phyloP scores from a whole-genome alignment of 2,329 filamentous ascomycete species.

The Fusarium siculi region DNA sequence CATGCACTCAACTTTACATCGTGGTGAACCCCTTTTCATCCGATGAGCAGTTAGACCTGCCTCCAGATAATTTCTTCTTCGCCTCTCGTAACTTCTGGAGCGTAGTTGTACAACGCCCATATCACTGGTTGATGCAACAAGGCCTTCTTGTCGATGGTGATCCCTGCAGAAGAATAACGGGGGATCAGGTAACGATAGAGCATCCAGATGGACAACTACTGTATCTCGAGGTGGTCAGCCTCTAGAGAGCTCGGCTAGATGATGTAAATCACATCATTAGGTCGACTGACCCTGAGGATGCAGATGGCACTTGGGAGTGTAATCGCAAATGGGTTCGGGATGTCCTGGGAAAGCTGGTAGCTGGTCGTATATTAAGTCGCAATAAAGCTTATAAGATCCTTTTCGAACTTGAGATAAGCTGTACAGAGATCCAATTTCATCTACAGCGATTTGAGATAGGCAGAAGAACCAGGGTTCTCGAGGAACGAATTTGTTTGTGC shows the following conservation, averaged over 20 bases:
- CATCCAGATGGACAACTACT: accelerated
- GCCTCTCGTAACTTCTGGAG: too few relatives aligned
- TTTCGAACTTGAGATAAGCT: not conserved
- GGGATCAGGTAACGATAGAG: accelerated
- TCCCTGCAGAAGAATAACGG: accelerated
- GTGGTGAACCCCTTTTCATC: too few relatives aligned
- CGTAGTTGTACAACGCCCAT: too few relatives aligned
- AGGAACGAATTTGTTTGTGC: not conserved
- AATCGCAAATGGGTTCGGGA: not conserved
- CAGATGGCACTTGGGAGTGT: not conserved
- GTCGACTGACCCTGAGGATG: not conserved
- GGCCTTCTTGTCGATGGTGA: too few relatives aligned
- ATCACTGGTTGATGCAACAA: not conserved
- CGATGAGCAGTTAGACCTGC: too few relatives aligned
- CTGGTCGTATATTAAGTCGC: accelerated
- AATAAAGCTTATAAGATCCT: not conserved
- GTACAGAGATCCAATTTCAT: not conserved
- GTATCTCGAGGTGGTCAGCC: not conserved
- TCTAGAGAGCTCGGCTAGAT: accelerated
- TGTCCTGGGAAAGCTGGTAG: not conserved
- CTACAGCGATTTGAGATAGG: not conserved
- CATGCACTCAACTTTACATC: too few relatives aligned
- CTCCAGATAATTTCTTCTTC: too few relatives aligned
- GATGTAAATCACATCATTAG: accelerated
- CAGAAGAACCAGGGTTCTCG: accelerated